These are phyloP conservation scores for Cryphonectria nitschkei DNA, from an alignment of 2,329 filamentous ascomycete genomes.

Conservation along the genomic window DNA sequence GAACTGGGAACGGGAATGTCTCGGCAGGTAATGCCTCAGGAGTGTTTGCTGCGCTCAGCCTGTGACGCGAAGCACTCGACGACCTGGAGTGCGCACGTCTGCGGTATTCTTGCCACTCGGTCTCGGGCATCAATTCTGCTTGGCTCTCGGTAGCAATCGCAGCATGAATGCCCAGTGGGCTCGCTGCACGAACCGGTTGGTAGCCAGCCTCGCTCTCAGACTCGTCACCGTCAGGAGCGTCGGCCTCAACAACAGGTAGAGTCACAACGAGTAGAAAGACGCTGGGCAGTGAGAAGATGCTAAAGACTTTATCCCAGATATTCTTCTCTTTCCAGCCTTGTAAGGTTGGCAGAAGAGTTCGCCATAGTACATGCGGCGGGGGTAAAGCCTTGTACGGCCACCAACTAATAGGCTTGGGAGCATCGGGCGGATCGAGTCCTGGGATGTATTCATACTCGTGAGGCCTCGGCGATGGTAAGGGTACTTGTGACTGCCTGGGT, in stretches of 20 bases:
- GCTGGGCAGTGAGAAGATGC: conserved; percentile 82
- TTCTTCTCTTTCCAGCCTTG: conserved; percentile 80
- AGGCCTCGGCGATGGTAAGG: conserved; percentile 51
- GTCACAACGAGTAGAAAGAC: conserved; percentile 90
- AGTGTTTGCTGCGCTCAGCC: conserved; percentile 11
- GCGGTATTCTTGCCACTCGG: conserved; percentile 64
- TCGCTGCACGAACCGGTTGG: conserved; percentile 37
- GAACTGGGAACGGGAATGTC: conserved; percentile 27
- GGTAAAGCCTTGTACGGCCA: conserved; percentile 81
- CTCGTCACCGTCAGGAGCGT: conserved; percentile 55
- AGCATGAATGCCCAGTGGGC: conserved; percentile 38
- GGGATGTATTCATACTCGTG: conserved; percentile 40
- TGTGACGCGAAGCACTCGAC: conserved; percentile 23
- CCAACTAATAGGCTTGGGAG: conserved; percentile 63
- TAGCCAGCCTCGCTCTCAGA: conserved; percentile 38
- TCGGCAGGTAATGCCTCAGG: conserved; percentile 19
- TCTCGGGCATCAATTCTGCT: conserved; percentile 45
- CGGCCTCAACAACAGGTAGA: conserved; percentile 83
- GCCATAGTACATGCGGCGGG: conserved; percentile 69
- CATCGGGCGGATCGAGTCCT: conserved; percentile 43
- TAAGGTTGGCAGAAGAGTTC: conserved; percentile 85
- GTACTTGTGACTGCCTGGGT: conserved; percentile 51
- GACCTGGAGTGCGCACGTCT: conserved; percentile 46
- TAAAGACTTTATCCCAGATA: conserved; percentile 83
- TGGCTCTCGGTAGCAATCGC: conserved; percentile 42